Evolutionary conservation across 306 rosid species (phyloP), one percentile per base, ranked within the genome.

Genomic region (Cercis canadensis): DNA sequence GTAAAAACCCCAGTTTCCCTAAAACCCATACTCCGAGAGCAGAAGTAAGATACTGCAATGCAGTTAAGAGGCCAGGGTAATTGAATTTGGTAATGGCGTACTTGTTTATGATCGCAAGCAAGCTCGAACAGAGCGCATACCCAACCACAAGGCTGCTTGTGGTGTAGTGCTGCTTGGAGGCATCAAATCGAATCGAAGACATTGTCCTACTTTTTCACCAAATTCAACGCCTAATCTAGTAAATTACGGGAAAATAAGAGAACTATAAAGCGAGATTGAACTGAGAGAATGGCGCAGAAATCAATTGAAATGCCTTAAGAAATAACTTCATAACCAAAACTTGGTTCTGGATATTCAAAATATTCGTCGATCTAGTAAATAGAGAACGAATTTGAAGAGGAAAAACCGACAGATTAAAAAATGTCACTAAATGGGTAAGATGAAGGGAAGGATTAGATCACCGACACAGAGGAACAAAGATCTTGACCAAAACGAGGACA

Each of bases 21-120:
- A 94, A 11, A 43, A 80, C 67, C 90, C 86, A 94, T 17, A 94
- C 97, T 7, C 97, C 97, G 21, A 90, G 50, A 0, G 97, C 78
- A 5, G 98, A 94, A 29, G 97, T 82, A 11, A 94, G 87, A 75
- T 94, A 94, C 70, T 94, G 98, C 67, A 94, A 67, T 5, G 96
- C 95, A 13, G 97, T 90, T 50, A 94, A 69, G 65, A 94, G 92
- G 33, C 97, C 97, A 1, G 98, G 98, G 76, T 81, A 94, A 85
- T 89, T 94, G 84, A 94, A 94, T 76, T 83, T 67, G 58, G 97
- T 94, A 15, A 94, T 91, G 64, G 98, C 98, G 73, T 83, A 87
- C 82, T 94, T 94, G 89, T 94, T 94, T 43, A 94, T 94, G 60
- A 94, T 96, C 4, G 98, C 98, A 0, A 94, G 87, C 70, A 94